Evolutionary conservation across 495 filamentous ascomycete genomes (phyloP), one percentile per base, ranked within the genome.

Genomic region (Lophiotrema nucula): DNA sequence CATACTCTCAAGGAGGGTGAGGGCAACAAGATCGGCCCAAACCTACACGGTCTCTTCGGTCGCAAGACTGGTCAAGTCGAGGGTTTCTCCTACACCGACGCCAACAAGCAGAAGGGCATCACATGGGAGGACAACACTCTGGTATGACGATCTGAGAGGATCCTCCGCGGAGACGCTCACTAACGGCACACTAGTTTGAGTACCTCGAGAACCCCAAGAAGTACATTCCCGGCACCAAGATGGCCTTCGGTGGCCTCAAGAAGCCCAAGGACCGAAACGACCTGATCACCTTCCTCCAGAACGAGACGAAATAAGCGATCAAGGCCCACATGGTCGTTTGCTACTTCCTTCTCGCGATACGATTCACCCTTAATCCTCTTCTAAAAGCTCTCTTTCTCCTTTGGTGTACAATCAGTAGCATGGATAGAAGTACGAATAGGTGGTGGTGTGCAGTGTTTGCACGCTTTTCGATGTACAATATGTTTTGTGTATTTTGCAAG

Each of bases 221-320:
- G 77, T 92, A 85, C 85, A 97, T 99, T 62, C 95, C 93, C 68
- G 93, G 93, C 66, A 99, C 93, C 76, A 99, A 99, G 90, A 99
- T 99, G 93, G 93, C 93, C 70, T 99, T 99, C 75, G 93, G 93
- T 79, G 93, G 93, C 72, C 81, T 99, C 67, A 99, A 99, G 92
- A 99, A 99, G 88, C 84, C 81, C 65, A 97, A 97, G 88, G 93
- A 99, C 80, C 83, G 93, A 75, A 97, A 97, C 77, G 95, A 99
- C 79, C 82, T 99, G 66, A 95, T 97, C 83, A 92, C 91, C 60
- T 68, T 57, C 71, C 65, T 74, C 46, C 52, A 65, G 28, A 66
- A 73, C 24, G 72, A 73, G 68, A 75, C 72, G 54, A 72, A 72
- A 60, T 73, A 74, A 38, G 56, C 53, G 37, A 23, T 44, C 41